Evolutionary conservation across 2,329 filamentous ascomycete genomes (phyloP).

Genomic region (Ophiostoma novo-ulmi): DNA sequence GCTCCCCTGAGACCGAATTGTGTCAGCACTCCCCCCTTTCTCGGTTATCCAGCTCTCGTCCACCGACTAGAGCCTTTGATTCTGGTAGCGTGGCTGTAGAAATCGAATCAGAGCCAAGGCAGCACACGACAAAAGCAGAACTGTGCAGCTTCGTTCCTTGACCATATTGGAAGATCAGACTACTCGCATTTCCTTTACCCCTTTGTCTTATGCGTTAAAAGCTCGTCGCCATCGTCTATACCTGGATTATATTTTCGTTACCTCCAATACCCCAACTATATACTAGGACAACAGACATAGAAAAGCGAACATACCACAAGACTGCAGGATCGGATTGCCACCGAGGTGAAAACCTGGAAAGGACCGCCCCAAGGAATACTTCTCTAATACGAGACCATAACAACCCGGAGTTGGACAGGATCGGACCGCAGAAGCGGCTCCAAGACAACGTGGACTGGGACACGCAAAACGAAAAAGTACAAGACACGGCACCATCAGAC

Average conservation of each 20-base stretch:
- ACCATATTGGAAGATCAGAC: neutral
- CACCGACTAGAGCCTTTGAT: neutral
- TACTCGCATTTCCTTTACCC: neutral
- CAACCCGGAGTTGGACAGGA: conserved; percentile 1
- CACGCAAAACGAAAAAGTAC: neutral
- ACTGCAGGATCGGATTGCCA: neutral
- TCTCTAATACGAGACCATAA: neutral
- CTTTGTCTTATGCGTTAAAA: neutral
- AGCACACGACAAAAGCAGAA: neutral
- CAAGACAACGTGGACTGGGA: neutral
- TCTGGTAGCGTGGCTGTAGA: neutral
- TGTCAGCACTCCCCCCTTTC: conserved; percentile 1
- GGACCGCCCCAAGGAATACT: neutral
- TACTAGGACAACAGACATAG: neutral
- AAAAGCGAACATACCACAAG: neutral
- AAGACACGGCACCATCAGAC: neutral
- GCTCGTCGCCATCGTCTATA: neutral
- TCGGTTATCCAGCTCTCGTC: neutral
- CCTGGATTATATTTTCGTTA: too few relatives aligned
- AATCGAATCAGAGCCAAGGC: neutral
- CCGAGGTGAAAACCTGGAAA: neutral
- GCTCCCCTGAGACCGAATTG: neutral
- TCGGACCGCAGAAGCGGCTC: neutral
- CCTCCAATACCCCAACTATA: neutral
- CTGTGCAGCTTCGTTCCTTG: neutral